phyloP scores from a whole-genome alignment of 768 basidiomycete species.

The Psilocybe subaeruginosa region DNA sequence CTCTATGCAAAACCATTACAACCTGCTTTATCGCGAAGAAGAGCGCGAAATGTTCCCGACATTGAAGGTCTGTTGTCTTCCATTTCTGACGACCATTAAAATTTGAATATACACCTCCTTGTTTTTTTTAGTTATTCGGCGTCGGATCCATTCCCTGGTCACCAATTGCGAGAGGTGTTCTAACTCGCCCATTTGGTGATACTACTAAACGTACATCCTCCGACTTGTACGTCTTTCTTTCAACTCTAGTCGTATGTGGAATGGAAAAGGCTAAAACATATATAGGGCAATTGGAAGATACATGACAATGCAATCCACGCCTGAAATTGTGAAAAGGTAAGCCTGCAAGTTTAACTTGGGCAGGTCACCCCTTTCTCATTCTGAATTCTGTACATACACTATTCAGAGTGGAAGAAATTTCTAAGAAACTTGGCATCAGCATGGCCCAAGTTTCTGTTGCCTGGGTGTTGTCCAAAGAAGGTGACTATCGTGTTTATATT shows the following conservation, averaged over 20 bases:
- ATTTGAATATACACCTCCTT: too few species aligned
- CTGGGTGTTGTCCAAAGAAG: slow-evolving; percentile 50
- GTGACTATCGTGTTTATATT: slow-evolving; percentile 9
- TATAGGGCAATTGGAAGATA: slow-evolving; percentile 21
- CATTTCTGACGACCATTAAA: background rate
- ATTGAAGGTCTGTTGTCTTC: slow-evolving; percentile 39
- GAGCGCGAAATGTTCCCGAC: slow-evolving; percentile 65
- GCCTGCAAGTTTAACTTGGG: background rate
- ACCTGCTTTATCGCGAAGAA: slow-evolving; percentile 63
- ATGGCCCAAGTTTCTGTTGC: slow-evolving; percentile 62
- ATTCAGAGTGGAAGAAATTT: slow-evolving; percentile 53
- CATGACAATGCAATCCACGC: slow-evolving; percentile 26
- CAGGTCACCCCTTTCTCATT: background rate
- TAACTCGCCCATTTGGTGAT: slow-evolving; percentile 46
- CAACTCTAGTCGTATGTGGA: background rate
- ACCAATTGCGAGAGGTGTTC: slow-evolving; percentile 54
- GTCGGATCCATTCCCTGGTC: slow-evolving; percentile 64
- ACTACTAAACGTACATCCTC: slow-evolving; percentile 41
- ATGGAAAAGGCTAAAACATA: background rate
- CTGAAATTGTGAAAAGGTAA: slow-evolving; percentile 41
- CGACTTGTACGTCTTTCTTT: slow-evolving; percentile 33
- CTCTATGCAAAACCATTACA: slow-evolving; percentile 72
- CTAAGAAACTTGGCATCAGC: slow-evolving; percentile 49
- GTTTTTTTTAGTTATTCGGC: slow-evolving; percentile 45
- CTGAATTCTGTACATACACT: background rate